A percentile compares a stretch with the other conserved stretches of the same genome.
Conservation (phyloP, 192 early-diverging fungal genomes). For the Linderina pennispora region DNA sequence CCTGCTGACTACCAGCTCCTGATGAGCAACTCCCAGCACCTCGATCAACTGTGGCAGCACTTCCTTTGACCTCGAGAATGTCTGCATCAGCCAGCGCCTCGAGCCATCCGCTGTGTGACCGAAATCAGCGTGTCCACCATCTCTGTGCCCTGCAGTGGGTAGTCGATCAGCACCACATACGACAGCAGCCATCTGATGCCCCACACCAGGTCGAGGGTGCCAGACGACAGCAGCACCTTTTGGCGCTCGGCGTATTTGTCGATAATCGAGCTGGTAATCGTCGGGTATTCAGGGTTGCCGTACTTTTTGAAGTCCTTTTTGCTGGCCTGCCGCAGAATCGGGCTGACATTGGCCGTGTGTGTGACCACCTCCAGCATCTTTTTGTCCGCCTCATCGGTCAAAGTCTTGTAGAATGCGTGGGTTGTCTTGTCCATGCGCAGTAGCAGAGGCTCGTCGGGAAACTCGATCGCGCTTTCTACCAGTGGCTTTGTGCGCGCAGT, state of each 20-base stretch:
- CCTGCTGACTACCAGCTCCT: slow-evolving; percentile 11
- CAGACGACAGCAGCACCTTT: slow-evolving; percentile 15
- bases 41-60: slow-evolving; percentile 7
- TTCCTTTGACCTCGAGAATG: slow-evolving; percentile 19
- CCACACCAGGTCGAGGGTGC: slow-evolving; percentile 32
- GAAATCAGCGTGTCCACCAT: slow-evolving; percentile 10
- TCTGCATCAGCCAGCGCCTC: slow-evolving; percentile 12
- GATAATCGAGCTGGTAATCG: slow-evolving; percentile 15
- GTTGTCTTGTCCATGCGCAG: slow-evolving; percentile 37
- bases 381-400: slow-evolving; percentile 8
- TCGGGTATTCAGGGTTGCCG: slow-evolving; percentile 6
- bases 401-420: slow-evolving; percentile 11
- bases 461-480: no score
- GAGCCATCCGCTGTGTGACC: slow-evolving; percentile 19
- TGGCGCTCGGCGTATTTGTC: slow-evolving; percentile 25
- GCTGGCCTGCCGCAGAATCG: slow-evolving; percentile 11
- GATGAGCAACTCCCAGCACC: slow-evolving; percentile 8
- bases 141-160: slow-evolving; percentile 4
- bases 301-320: slow-evolving; percentile 34
- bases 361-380: slow-evolving; percentile 21
- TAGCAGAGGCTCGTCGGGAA: slow-evolving; percentile 29
- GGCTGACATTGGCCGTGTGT: slow-evolving; percentile 17
- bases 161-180: slow-evolving; percentile 22
- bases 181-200: slow-evolving; percentile 39
- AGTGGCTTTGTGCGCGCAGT: no score